Evolutionary conservation across 768 basidiomycete genomes (phyloP).

Genomic region (Termitomyces titanicus): DNA sequence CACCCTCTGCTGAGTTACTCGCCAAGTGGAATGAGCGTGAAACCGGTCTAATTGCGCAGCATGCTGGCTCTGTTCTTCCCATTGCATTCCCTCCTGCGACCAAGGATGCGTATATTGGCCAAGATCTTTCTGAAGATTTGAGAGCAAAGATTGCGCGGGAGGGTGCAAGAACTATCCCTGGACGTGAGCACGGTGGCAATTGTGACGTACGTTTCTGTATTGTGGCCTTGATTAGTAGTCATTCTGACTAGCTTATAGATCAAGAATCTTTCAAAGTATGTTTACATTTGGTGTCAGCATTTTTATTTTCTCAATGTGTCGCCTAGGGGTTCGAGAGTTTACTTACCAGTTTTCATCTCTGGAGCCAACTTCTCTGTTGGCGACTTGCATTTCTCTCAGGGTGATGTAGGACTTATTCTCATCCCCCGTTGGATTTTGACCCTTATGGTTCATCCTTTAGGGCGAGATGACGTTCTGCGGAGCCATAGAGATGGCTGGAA

Average conservation of each 20-base stretch:
- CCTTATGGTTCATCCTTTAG: conserved; percentile 22
- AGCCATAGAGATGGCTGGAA: conserved; percentile 78
- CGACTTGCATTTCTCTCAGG: conserved; percentile 78
- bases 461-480: conserved; percentile 76
- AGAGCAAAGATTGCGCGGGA: conserved; percentile 54
- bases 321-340: conserved; percentile 63
- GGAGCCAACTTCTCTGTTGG: conserved; percentile 78
- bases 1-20: conserved; percentile 69
- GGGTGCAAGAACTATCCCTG: conserved; percentile 73
- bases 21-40: conserved; percentile 76
- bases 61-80: conserved; percentile 51
- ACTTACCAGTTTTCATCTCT: conserved; percentile 73
- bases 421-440: conserved; percentile 2
- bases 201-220: conserved; percentile 49
- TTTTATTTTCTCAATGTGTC: neutral
- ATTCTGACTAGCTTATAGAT: conserved; percentile 39
- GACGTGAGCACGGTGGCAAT: conserved; percentile 78
- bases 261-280: conserved; percentile 65
- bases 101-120: conserved; percentile 64
- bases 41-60: conserved; percentile 53
- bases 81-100: conserved; percentile 64
- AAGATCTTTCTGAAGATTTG: conserved; percentile 48
- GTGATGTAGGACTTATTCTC: conserved; percentile 42
- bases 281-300: neutral
- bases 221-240: neutral